Conservation (phyloP, 345 rosid species). For the Passiflora organensis region DNA sequence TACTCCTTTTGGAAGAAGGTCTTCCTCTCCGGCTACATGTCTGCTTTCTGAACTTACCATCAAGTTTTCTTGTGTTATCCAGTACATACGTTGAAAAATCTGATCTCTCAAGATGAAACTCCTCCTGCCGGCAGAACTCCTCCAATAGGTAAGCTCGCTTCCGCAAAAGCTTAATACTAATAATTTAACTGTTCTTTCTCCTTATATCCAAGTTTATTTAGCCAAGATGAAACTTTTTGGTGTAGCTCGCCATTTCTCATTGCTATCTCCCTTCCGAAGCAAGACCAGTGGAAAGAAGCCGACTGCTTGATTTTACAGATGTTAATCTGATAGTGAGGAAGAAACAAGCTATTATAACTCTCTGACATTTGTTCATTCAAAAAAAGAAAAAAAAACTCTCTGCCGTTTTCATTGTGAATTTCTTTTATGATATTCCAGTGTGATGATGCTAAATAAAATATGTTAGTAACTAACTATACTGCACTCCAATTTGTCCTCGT, state of each 20-base stretch:
- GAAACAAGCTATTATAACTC: no score
- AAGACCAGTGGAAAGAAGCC: constrained; percentile 60
- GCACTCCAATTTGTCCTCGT: no score
- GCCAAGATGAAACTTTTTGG: neutral
- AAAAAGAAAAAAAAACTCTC: no score
- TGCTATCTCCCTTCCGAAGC: constrained; percentile 77
- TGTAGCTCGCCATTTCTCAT: constrained; percentile 73
- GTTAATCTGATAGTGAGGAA: no score
- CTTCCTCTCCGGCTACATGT: neutral
- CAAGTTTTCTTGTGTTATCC: constrained; percentile 22
- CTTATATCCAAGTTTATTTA: no score
- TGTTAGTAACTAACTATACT: no score
- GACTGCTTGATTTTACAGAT: constrained; percentile 15
- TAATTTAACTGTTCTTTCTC: no score
- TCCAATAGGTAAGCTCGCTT: constrained; percentile 56
- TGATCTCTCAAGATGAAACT: constrained; percentile 81
- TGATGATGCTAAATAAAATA: no score
- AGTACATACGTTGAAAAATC: constrained; percentile 82
- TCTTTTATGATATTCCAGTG: no score
- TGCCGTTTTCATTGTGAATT: no score
- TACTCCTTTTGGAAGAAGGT: neutral
- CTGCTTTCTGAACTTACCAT: constrained; percentile 8
- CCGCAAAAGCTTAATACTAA: neutral
- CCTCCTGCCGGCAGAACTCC: constrained; percentile 46
- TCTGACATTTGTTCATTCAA: no score